Evolutionary conservation across 768 basidiomycete genomes (phyloP), one percentile per base, ranked within the genome.

Genomic region (Hortiboletus campestris): DNA sequence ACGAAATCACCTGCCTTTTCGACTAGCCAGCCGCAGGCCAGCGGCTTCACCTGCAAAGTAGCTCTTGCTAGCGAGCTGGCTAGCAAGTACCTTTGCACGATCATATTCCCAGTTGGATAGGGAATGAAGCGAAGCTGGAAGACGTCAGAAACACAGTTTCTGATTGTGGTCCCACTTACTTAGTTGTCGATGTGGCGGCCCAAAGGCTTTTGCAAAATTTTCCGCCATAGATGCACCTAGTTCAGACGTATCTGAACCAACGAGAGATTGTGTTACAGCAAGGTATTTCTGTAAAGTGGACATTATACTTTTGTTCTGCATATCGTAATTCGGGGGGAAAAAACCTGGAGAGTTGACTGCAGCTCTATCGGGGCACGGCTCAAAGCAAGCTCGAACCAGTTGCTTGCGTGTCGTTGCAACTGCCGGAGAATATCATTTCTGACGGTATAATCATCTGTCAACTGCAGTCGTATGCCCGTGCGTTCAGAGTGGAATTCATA

Each of bases 211-310:
- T 4, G 86, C 91, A 71, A 88, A 94, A 40, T 87, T 84, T 66
- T 95, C 80, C 6, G 96, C 96, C 36, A 96, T 74, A 16, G 94
- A 91, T 16, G 94, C 91, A 4, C 96, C 96, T 47, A 99, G 80
- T 72, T 98, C 96, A 9, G 91, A 85, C 29, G 85, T 79, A 49
- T 89, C 88, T 4, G 86, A 75, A n/a, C 85, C 79, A 12, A 85
- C 78, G 6, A 83, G 73, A 0, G 86, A 83, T 62, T 87, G 84
- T 61, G 86, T 87, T 28, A 86, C 77, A 45, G 88, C 81, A 25
- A 98, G 81, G 69, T 99, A 98, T 83, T 89, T 91, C 92, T 97
- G 66, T 39, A 29, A 29, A 31, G n/a, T 20, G 31, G 25, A 49
- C 25, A 31, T 53, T 51, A 58, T 28, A 50, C 38, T 11, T 43